A percentile compares a stretch with the other conserved stretches of the same genome.
These are phyloP conservation scores for Cutaneotrichosporon dermatis DNA, from an alignment of 1,284 basidiomycete genomes.

Conservation along the genomic window DNA sequence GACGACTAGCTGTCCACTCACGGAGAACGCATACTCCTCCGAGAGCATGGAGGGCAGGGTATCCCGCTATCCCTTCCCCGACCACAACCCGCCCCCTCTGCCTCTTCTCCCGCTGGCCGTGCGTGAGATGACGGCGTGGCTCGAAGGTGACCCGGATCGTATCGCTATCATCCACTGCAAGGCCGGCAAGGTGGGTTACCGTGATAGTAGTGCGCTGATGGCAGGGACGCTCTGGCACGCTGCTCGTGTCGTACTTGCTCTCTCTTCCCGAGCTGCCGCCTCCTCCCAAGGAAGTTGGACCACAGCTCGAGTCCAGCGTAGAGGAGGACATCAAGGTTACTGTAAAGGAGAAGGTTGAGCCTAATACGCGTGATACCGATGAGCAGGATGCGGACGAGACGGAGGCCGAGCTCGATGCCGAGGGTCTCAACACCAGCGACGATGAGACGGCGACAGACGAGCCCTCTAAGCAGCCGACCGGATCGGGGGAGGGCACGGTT, in stretches of 20 bases:
- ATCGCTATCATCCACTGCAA: constrained; percentile 86
- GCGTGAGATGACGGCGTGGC: constrained; percentile 73
- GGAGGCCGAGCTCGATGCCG: not conserved
- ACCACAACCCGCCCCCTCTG: constrained; percentile 82
- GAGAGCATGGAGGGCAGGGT: constrained; percentile 56
- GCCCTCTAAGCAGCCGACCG: too few relatives aligned
- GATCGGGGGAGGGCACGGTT: too few relatives aligned
- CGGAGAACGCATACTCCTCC: constrained; percentile 53
- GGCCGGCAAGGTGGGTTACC: constrained; percentile 53
- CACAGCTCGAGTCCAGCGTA: not conserved
- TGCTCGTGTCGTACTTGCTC: constrained; percentile 75
- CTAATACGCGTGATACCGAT: too few relatives aligned
- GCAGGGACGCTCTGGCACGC: constrained; percentile 71
- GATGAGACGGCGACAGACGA: not conserved
- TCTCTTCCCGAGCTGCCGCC: constrained; percentile 55
- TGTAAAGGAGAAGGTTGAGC: constrained; percentile 1
- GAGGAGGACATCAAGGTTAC: not conserved
- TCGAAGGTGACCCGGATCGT: constrained; percentile 62
- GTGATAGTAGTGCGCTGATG: constrained; percentile 30
- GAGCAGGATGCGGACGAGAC: constrained; percentile 2
- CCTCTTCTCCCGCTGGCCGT: constrained; percentile 69
- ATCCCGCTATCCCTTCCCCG: constrained; percentile 80
- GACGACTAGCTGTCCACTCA: constrained; percentile 54
- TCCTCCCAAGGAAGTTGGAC: constrained; percentile 46
- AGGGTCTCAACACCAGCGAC: not conserved